Percentiles rank a stretch among this genome's conserved stretches.
Conservation (phyloP, 768 basidiomycete species). For the Cyclocybe cylindracea region DNA sequence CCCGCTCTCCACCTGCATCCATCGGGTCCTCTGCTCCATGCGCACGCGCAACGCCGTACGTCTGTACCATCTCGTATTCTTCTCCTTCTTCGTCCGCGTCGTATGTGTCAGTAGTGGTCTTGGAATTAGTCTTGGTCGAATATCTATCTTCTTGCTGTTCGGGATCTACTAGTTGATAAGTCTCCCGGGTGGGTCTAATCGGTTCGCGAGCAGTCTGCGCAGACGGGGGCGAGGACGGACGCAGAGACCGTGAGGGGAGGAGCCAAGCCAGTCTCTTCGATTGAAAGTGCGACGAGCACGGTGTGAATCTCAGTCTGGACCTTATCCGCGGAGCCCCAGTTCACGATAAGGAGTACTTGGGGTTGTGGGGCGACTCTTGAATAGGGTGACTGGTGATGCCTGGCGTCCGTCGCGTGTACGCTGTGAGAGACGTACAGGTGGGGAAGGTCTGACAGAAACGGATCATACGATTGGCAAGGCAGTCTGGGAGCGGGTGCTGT, state of each 20-base stretch:
- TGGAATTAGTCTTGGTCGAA: conserved; percentile 1
- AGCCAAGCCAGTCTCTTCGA: conserved; percentile 11
- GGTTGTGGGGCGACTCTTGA: not conserved
- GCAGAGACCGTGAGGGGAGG: not conserved
- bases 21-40: conserved; percentile 27
- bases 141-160: no score
- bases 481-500: not conserved
- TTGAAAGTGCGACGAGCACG: not conserved
- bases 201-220: not conserved
- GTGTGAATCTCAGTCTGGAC: not conserved
- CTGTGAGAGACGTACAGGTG: no score
- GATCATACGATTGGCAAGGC: not conserved
- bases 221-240: no score
- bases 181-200: not conserved
- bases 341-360: not conserved
- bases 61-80: conserved; percentile 64
- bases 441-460: not conserved
- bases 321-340: conserved; percentile 2
- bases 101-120: conserved; percentile 19
- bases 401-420: no score
- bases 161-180: no score
- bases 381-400: no score
- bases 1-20: conserved; percentile 20
- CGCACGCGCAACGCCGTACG: conserved; percentile 60
- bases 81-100: conserved; percentile 12